Evolutionary conservation across 805 yeast genomes (phyloP), one percentile per base, ranked within the genome.

Genomic region (Yarrowia osloensis): DNA sequence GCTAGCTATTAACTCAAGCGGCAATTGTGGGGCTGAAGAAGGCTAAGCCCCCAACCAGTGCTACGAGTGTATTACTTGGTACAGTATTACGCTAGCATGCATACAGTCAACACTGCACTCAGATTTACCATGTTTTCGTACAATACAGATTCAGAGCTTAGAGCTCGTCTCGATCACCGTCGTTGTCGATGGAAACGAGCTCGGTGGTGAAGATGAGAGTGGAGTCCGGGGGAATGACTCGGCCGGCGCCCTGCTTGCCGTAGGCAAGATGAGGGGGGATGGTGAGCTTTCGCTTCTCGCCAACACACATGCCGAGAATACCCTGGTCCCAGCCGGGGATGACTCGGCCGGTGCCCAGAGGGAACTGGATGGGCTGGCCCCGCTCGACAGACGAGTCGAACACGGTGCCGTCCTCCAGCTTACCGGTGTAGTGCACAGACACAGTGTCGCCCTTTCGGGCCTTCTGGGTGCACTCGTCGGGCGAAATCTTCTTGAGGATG

Each of bases 311-410:
- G 37, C 88, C 86, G 42, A 81, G 72, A 62, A 91, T 79, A 47
- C 97, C 97, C 77, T 88, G 85, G 70, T 92, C 98, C 97, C 97
- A 92, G 68, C 98, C 97, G 69, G 81, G 74, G 74, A 92, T 92
- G 35, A 92, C 97, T 73, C 84, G 88, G 5, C 96, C 93, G 28
- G 77, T 76, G 47, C 97, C 98, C 66, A 93, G 78, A n/a, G 77
- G 77, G 77, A 92, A 92, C 47, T 81, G 75, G 69, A 92, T 80
- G 54, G 98, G 97, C 52, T 76, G 72, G 15, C 85, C 86, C 73
- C 96, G 84, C 24, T 76, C 74, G 67, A 81, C 77, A 1, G 96
- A 89, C 11, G 90, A 84, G 77, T 92, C 98, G 74, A 92, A 93
- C 5, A 82, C 86, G 6, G 85, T 80, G 3, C 92, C 95, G 73